Base-by-base conservation (phyloP, 352 stramenopile species). In the Phytophthora colocasiae region DNA sequence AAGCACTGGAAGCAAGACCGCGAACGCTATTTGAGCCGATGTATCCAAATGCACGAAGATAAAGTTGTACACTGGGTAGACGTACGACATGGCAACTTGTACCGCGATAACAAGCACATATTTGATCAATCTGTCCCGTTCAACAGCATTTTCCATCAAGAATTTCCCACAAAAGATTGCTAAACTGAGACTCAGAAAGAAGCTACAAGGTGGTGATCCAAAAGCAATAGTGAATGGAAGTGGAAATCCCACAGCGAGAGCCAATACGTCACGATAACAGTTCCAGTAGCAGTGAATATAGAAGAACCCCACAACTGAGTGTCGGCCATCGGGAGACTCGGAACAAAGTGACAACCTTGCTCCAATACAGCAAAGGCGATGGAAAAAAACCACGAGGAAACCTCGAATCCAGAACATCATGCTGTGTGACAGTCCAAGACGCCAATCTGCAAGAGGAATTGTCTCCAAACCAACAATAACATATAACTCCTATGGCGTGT, bases 191-290 rank as follows among this genome's bases (percentile, higher is more conserved):
- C 3, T 7, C 14, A 63, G 34, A n/a, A 66, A 47, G n/a, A 52
- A 34, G 38, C 29, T 36, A 32, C 38, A 53, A 5, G 50, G 19
- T 46, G 50, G 58, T n/a, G 50, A 52, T 4, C 40, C 58, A 47
- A 39, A 65, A 12, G 49, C 62, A 22, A 77, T 63, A 1, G 65
- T 62, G 46, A 80, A 78, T 22, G 73, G 73, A 2, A 80, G 15
- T 12, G 73, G 69, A 24, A 69, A 80, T 5, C 60, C 73, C 17
- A 78, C 52, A 26, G 27, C 32, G 69, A 52, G 4, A 75, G 26
- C 6, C 34, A 24, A 10, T 65, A 67, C n/a, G 47, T 47, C 19
- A 48, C 47, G 4, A 26, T 39, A 0, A 51, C 45, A 15, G 63
- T 60, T n/a, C 54, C 52, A 27, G 46, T 56, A 0, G 56, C 61